Evolutionary conservation across 495 filamentous ascomycete genomes (phyloP).

Genomic region (Cercophora newfieldiana): DNA sequence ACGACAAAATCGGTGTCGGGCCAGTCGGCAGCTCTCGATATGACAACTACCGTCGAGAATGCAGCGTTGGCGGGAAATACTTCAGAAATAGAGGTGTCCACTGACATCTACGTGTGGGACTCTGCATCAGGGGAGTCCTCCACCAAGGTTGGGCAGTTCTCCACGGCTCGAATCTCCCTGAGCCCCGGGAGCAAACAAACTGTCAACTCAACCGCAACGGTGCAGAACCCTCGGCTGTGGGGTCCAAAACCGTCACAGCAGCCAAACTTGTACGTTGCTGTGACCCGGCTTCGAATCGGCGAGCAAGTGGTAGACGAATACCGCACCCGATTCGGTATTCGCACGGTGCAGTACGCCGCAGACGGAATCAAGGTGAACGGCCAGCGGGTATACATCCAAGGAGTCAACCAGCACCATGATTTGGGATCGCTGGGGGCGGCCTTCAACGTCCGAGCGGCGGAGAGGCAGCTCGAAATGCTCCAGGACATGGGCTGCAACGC

Average conservation of each 20-base stretch:
- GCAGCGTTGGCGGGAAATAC: constrained; percentile 22
- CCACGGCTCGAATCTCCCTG: constrained; percentile 26
- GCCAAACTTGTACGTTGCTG: constrained; percentile 48
- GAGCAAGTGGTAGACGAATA: constrained; percentile 42
- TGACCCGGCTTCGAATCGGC: constrained; percentile 34
- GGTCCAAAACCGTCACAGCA: constrained; percentile 45
- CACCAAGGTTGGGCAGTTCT: constrained; percentile 30
- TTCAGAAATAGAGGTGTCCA: constrained; percentile 28
- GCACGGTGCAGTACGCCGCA: constrained; percentile 36
- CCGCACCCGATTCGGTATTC: constrained; percentile 50
- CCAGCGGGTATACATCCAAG: constrained; percentile 39
- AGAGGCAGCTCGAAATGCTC: constrained; percentile 46
- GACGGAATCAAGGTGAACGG: constrained; percentile 45
- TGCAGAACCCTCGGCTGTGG: constrained; percentile 47
- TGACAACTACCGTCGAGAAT: constrained; percentile 46
- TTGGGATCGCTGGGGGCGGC: constrained; percentile 46
- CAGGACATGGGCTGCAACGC: constrained; percentile 51
- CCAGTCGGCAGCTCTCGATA: constrained; percentile 38
- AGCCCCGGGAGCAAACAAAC: constrained; percentile 29
- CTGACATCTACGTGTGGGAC: constrained; percentile 32
- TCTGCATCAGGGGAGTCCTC: constrained; percentile 21
- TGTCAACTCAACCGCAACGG: constrained; percentile 36
- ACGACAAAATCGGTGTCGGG: constrained; percentile 42
- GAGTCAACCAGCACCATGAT: constrained; percentile 50
- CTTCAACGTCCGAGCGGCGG: constrained; percentile 44